Base-by-base conservation (phyloP, 176 grass and related monocot genomes). In the Elaeis guineensis region DNA sequence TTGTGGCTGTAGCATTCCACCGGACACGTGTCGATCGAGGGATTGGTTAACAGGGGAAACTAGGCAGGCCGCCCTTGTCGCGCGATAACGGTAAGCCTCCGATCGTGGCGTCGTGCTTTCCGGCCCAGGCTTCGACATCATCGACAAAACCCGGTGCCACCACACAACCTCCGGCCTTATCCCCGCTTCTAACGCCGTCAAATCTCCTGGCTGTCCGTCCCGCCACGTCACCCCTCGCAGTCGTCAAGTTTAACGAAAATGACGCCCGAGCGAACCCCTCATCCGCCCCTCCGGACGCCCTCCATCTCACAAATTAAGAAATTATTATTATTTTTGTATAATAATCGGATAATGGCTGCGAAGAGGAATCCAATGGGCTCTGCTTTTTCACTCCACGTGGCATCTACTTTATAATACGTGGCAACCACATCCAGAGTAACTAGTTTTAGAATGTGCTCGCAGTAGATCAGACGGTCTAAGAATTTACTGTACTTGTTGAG, bases 141-240 rank as follows among this genome's bases (percentile, higher is more conserved):
- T 44, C 35, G 9, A 39, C 35, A 15, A 19, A 64, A 18, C 63
- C 16, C 50, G 25, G 22, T 15, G 58, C 55, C 64, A 53, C 62
- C 21, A 29, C 24, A 51, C 55, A 52, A 3, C 17, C 57, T 55
- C 51, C 0, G 61, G 64, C 76, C 82, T 86, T 80, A 77, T 77
- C 83, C 57, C 65, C 49, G 5, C 9, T 17, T 51, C 20, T 39
- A 30, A 61, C 63, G 70, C 71, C 75, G 85, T 82, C 66, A 66
- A 3, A 21, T 64, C 72, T 11, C 60, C 59, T 83, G 89, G 79
- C 24, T n/a, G 19, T 26, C 63, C 20, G 20, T 16, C 21, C 4
- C 17, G 24, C 75, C 71, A 56, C 79, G 72, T 59, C 16, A 28
- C 20, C 55, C 5, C 19, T 3, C 35, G 35, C 35, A 14, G 35